Evolutionary conservation across 1,139 yeast species (phyloP), one percentile per base, ranked within the genome.

Genomic region (Pichia sp.): DNA sequence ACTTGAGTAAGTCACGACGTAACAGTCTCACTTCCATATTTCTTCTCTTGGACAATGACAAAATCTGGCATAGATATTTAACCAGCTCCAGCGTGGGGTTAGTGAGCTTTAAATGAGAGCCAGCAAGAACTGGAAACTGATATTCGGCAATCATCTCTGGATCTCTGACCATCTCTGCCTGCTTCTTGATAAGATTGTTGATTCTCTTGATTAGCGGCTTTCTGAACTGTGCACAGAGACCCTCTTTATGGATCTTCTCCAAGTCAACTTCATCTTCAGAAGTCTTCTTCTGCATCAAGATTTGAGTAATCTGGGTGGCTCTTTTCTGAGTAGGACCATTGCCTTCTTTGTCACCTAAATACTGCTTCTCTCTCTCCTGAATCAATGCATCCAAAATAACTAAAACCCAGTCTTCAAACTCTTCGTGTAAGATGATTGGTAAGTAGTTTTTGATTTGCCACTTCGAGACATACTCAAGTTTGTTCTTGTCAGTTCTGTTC

Each of bases 371-470:
- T 52, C 84, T 83, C 33, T 65, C 64, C 39, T 75, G 74, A 28
- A 78, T 66, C 47, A 91, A 64, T 3, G 83, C 66, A 52, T 85
- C 93, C 49, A 88, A 60, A 51, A 85, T 80, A 44, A 86, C 74
- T 30, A 79, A 64, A 32, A 85, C 63, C 96, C 96, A 91, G 49
- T 81, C 93, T 37, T 79, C 84, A 63, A 91, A 86, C 53, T 93
- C 97, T 11, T 72, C 71, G 49, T 78, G 91, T 43, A 81, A 73
- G 17, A 86, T 70, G 1, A 67, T 57, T 0, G 99, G 97, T 36
- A 93, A 62, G 50, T 75, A 86, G 25, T 74, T 65, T 44, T 75
- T 74, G 23, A 93, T 67, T 40, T 85, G 93, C 98, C 98, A 93
- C 35, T 75, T 69, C 37, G 83, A 78, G 34, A 69, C 67, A 3